Evolutionary conservation across 2,329 filamentous ascomycete genomes (phyloP).

Genomic region (Pseudophaeomoniella oleicola): DNA sequence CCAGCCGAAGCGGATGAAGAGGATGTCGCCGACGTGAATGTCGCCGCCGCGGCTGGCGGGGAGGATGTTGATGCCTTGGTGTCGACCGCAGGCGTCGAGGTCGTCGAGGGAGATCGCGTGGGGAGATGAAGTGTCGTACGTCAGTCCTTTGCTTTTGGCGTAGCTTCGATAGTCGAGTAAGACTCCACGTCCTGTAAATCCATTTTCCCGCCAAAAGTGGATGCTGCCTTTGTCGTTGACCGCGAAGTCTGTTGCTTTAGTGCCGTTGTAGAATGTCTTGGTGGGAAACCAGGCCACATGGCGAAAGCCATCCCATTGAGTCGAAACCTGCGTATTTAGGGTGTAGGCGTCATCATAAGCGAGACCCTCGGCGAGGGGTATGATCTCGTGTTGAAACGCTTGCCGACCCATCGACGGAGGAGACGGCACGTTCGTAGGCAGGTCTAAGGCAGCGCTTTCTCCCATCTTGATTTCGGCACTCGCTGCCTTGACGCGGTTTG

Average conservation of each 20-base stretch:
- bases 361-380: slow-evolving; percentile 20
- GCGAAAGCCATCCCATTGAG: slow-evolving; percentile 36
- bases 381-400: slow-evolving; percentile 40
- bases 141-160: slow-evolving; percentile 33
- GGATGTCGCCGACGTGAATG: slow-evolving; percentile 47
- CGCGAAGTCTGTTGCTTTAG: slow-evolving; percentile 20
- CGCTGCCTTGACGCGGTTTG: slow-evolving; percentile 37
- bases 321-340: slow-evolving; percentile 33
- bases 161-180: slow-evolving; percentile 30
- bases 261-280: slow-evolving; percentile 26
- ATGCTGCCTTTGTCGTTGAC: slow-evolving; percentile 24
- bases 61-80: slow-evolving; percentile 48
- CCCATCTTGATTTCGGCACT: slow-evolving; percentile 39
- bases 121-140: slow-evolving; percentile 36
- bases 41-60: slow-evolving; percentile 38
- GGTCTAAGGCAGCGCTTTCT: slow-evolving; percentile 39
- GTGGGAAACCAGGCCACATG: slow-evolving; percentile 27
- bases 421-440: slow-evolving; percentile 38
- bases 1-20: slow-evolving; percentile 50
- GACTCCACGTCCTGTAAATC: slow-evolving; percentile 26
- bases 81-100: slow-evolving; percentile 42
- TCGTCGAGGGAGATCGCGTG: slow-evolving; percentile 40
- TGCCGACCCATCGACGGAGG: slow-evolving; percentile 38
- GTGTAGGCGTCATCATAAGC: slow-evolving; percentile 29
- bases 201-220: slow-evolving; percentile 26